Conservation (phyloP, 371 early-diverging fungal species). For the Scutellospora calospora region DNA sequence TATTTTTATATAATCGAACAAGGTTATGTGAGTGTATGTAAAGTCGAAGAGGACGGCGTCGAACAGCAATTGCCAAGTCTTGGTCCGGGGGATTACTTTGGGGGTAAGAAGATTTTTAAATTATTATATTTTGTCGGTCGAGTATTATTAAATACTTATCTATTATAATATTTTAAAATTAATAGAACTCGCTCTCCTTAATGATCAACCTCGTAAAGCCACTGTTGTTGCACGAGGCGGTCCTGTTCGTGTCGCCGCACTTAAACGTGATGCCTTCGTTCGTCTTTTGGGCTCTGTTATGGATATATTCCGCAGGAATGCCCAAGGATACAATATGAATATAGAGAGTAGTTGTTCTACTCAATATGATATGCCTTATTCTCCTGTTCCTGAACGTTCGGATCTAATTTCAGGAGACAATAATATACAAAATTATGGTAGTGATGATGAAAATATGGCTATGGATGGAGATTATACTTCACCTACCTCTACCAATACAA, state of each 20-base stretch:
- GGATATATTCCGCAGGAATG: constrained; percentile 87
- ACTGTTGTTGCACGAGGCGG: constrained; percentile 88
- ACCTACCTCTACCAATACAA: background rate
- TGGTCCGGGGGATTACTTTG: constrained; percentile 89
- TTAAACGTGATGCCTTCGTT: constrained; percentile 88
- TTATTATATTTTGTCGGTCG: background rate
- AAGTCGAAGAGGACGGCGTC: constrained; percentile 77
- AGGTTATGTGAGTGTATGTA: constrained; percentile 84
- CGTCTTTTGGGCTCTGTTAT: constrained; percentile 76
- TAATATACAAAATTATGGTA: background rate
- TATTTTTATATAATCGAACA: constrained; percentile 88
- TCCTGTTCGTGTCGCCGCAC: constrained; percentile 81
- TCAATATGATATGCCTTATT: background rate
- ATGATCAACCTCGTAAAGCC: constrained; percentile 87
- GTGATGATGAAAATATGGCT: constrained; percentile 27
- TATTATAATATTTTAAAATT: background rate
- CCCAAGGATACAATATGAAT: constrained; percentile 67
- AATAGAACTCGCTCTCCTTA: constrained; percentile 85
- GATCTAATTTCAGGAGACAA: background rate
- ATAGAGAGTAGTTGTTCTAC: background rate
- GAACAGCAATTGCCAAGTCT: constrained; percentile 62
- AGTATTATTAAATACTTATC: constrained; percentile 1
- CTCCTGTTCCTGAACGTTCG: background rate
- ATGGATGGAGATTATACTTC: background rate
- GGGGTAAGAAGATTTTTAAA: constrained; percentile 61